Percentiles rank a stretch among this genome's conserved stretches.
phyloP scores from a whole-genome alignment of 306 rosid genomes.

The Fragaria nilgerrensis region DNA sequence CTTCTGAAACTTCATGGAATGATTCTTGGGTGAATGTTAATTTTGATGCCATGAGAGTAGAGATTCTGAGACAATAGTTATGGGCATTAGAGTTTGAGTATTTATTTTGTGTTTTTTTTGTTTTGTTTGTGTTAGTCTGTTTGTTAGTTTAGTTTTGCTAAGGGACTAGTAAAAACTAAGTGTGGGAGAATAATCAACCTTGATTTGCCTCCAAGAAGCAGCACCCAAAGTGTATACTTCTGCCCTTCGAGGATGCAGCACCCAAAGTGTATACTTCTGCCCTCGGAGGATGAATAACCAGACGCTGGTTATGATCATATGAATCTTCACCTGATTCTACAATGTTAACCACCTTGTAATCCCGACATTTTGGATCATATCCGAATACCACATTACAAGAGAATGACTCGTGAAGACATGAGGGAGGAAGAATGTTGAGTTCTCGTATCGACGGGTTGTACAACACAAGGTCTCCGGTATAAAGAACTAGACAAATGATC shows the following conservation, averaged over 20 bases:
- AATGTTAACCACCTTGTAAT: neutral
- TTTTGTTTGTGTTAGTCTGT: too few species aligned
- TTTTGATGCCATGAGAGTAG: too few species aligned
- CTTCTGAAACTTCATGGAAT: too few species aligned
- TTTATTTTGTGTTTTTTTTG: too few species aligned
- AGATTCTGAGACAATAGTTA: too few species aligned
- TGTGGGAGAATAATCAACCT: too few species aligned
- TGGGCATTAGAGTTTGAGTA: too few species aligned
- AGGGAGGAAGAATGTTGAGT: neutral
- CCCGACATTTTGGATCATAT: neutral
- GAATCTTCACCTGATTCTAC: neutral
- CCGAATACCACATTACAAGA: neutral
- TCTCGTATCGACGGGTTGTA: neutral
- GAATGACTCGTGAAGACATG: neutral
- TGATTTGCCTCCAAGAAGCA: neutral
- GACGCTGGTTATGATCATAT: neutral
- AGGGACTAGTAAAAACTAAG: too few species aligned
- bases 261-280: neutral
- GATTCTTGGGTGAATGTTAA: too few species aligned
- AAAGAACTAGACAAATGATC: neutral
- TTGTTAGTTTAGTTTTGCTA: too few species aligned
- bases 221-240: neutral
- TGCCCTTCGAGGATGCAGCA: neutral
- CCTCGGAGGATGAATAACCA: neutral
- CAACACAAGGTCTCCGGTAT: neutral